Evolutionary conservation across 306 rosid genomes (phyloP).

Genomic region (Trifolium subterraneum): DNA sequence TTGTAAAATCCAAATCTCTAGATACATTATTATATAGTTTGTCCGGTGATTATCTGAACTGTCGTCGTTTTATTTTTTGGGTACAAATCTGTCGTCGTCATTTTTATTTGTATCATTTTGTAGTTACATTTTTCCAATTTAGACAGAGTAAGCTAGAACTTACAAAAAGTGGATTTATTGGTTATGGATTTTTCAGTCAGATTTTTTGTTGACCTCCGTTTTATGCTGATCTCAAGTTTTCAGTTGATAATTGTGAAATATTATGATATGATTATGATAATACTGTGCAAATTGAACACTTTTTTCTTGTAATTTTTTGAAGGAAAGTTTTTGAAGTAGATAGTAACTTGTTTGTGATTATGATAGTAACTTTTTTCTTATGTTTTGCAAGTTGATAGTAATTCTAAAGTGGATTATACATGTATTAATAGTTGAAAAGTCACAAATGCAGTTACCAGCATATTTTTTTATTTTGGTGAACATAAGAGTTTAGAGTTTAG

Average conservation of each 20-base stretch:
- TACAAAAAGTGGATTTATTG: conserved; percentile 17
- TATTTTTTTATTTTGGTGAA: no score
- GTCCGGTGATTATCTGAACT: conserved; percentile 27
- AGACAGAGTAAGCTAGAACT: conserved; percentile 15
- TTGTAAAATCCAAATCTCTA: conserved; percentile 60
- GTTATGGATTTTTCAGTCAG: conserved; percentile 27
- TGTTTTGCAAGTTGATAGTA: no score
- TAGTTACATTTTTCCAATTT: conserved; percentile 36
- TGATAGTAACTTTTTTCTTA: no score
- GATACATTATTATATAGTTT: conserved; percentile 42
- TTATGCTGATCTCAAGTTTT: conserved; percentile 19
- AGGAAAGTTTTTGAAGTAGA: no score
- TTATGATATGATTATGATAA: no score
- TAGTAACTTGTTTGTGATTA: no score
- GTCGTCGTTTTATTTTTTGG: background rate
- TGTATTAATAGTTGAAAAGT: no score
- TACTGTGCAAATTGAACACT: no score
- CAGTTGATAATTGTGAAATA: background rate
- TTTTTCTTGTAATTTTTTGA: no score
- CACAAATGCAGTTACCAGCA: no score
- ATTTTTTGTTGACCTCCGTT: background rate
- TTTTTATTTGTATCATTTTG: conserved; percentile 24
- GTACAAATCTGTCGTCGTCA: conserved; percentile 12
- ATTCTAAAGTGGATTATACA: no score
- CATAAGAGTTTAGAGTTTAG: no score